Evolutionary conservation across 1,284 basidiomycete genomes (phyloP), one percentile per base, ranked within the genome.

Genomic region (Porodaedalea pini): DNA sequence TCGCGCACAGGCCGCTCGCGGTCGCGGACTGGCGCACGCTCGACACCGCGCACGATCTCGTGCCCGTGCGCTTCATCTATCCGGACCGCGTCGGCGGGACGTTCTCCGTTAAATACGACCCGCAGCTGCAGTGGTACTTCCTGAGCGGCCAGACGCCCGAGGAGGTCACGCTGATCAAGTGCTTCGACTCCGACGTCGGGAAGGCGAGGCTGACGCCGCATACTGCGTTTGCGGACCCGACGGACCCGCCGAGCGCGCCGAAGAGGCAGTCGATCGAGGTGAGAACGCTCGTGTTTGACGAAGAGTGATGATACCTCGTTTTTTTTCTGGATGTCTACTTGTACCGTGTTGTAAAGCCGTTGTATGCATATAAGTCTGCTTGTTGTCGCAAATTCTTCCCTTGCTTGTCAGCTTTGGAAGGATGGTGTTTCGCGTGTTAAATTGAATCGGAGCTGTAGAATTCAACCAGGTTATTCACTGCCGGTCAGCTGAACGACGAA

Each of bases 1-100:
- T 76, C 11, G 67, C 71, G 21, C 76, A 82, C 61, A 69, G 68
- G 60, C 81, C 81, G 0, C 73, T 82, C 44, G 77, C 77, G 0
- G 66, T 81, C 2, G 73, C 73, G 0, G 80, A 81, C 62, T 77
- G 69, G 48, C 70, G 73, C 44, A 69, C 72, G 8, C 64, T 81
- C 23, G 61, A 72, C 57, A 55, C 62, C 0, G 63, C 67, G 6
- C 59, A 66, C 8, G 72, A 76, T 58, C 67, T 78, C 53, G 61
- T 74, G 36, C 51, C 69, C 6, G 68, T 68, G 2, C 66, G 69
- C 41, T 67, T 72, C 48, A 66, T 73, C 48, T 73, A 71, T 61
- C 65, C 66, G 10, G 60, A 68, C 41, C 65, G 68, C 19, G 70
- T 72, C 49, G 72, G 74, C 2, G 67, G 64, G 57, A 73, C 69